Evolutionary conservation across 208 protist genomes (phyloP).

Genomic region (Strigomonas culicis): DNA sequence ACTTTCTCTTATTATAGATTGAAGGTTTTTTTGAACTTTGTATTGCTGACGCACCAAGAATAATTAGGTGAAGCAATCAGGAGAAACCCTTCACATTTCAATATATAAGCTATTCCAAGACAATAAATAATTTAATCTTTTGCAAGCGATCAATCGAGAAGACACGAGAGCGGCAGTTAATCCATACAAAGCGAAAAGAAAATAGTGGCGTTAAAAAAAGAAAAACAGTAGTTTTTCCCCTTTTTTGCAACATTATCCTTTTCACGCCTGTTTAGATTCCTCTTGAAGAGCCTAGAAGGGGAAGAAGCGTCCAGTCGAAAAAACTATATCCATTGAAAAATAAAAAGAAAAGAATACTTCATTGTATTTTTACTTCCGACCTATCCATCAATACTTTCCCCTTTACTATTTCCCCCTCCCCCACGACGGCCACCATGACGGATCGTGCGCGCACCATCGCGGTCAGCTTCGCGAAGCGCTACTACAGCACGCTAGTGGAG

Average conservation of each 20-base stretch:
- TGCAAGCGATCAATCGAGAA: too few species aligned
- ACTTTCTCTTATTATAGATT: too few species aligned
- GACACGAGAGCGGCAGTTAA: too few species aligned
- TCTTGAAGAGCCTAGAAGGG: not conserved
- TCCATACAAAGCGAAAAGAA: not conserved
- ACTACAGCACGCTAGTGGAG: constrained; percentile 64
- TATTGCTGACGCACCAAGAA: too few species aligned
- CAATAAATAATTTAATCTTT: too few species aligned
- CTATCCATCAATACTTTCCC: too few species aligned
- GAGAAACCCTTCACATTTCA: too few species aligned
- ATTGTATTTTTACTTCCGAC: constrained; percentile 2
- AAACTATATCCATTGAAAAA: constrained; percentile 2
- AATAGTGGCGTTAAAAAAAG: not conserved
- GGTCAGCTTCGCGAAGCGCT: constrained; percentile 61
- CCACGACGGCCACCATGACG: not conserved
- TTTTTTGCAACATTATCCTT: not conserved
- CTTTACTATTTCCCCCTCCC: not conserved
- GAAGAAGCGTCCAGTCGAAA: not conserved
- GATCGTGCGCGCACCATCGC: constrained; percentile 33
- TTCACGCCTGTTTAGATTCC: not conserved
- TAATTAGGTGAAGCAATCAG: too few species aligned
- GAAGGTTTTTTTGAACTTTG: too few species aligned
- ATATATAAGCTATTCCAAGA: too few species aligned
- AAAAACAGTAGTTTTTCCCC: constrained; percentile 3
- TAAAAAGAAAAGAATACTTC: not conserved